phyloP scores from a whole-genome alignment of 805 yeast genomes.

The Monosporozyma solicola region DNA sequence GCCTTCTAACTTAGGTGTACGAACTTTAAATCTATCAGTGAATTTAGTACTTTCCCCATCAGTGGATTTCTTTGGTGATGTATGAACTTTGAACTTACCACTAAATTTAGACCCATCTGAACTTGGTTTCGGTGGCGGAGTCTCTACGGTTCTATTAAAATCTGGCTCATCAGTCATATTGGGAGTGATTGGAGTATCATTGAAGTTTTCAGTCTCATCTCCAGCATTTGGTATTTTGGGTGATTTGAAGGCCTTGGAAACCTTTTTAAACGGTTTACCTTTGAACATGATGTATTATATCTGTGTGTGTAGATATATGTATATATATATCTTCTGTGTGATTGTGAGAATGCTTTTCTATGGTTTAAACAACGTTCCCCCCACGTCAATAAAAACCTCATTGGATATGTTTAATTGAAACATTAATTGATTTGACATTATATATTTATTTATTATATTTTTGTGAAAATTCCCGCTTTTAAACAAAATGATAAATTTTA shows the following conservation, averaged over 20 bases:
- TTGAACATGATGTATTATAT: slow-evolving; percentile 23
- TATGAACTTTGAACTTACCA: background rate
- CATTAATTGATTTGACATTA: background rate
- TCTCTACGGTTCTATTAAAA: background rate
- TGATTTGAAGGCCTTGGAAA: slow-evolving; percentile 29
- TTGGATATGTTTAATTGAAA: background rate
- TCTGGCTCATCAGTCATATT: background rate
- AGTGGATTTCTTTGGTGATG: background rate
- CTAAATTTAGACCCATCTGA: background rate
- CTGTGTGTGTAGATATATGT: background rate
- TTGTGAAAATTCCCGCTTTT: background rate
- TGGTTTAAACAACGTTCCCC: background rate
- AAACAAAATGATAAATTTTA: background rate
- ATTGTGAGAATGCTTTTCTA: background rate
- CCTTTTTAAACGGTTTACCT: slow-evolving; percentile 27
- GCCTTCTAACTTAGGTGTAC: background rate
- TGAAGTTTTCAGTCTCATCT: background rate
- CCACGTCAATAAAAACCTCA: background rate
- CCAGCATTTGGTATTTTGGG: background rate
- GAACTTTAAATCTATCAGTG: background rate
- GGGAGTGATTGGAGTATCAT: background rate
- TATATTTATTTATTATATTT: background rate
- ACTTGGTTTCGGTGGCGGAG: background rate
- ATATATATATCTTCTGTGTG: background rate
- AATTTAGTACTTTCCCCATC: background rate